Evolutionary conservation across 495 filamentous ascomycete species (phyloP).

Genomic region (Penicillium alfredii): DNA sequence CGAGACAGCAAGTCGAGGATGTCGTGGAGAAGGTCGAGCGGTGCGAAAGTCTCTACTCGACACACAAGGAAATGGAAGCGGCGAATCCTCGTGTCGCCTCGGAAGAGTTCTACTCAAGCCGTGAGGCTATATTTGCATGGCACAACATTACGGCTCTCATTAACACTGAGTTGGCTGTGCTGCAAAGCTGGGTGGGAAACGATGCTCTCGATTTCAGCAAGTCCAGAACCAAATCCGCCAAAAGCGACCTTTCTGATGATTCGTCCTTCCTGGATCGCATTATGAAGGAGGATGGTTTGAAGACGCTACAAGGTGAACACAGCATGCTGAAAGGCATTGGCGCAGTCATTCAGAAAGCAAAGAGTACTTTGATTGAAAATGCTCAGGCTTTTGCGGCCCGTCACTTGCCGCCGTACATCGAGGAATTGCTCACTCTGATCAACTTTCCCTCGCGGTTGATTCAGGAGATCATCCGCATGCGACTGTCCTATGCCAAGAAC

Average conservation of each 20-base stretch:
- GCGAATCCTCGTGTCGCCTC: slow-evolving; percentile 71
- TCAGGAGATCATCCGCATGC: slow-evolving; percentile 91
- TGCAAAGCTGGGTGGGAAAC: slow-evolving; percentile 96
- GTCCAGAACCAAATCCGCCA: slow-evolving; percentile 35
- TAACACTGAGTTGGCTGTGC: slow-evolving; percentile 82
- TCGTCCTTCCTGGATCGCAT: slow-evolving; percentile 93
- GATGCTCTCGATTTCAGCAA: slow-evolving; percentile 87
- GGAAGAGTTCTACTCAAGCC: slow-evolving; percentile 66
- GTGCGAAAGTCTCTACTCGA: slow-evolving; percentile 78
- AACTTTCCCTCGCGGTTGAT: slow-evolving; percentile 95
- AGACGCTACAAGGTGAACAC: slow-evolving; percentile 73
- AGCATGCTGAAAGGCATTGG: slow-evolving; percentile 83
- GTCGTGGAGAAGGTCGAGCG: slow-evolving; percentile 83
- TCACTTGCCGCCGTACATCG: slow-evolving; percentile 93
- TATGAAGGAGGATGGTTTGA: slow-evolving; percentile 93
- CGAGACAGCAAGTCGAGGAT: slow-evolving; percentile 81
- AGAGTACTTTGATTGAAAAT: slow-evolving; percentile 83
- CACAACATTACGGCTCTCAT: slow-evolving; percentile 97
- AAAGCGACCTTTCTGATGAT: slow-evolving; percentile 72
- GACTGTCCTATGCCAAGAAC: slow-evolving; percentile 84
- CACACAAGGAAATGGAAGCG: slow-evolving; percentile 60
- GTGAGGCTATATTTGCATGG: slow-evolving; percentile 87
- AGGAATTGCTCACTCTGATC: slow-evolving; percentile 90
- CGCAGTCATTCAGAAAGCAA: slow-evolving; percentile 85
- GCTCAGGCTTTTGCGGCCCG: slow-evolving; percentile 79